Conservation (phyloP, 1,139 yeast species). For the Saccharomycopsis crataegensis region DNA sequence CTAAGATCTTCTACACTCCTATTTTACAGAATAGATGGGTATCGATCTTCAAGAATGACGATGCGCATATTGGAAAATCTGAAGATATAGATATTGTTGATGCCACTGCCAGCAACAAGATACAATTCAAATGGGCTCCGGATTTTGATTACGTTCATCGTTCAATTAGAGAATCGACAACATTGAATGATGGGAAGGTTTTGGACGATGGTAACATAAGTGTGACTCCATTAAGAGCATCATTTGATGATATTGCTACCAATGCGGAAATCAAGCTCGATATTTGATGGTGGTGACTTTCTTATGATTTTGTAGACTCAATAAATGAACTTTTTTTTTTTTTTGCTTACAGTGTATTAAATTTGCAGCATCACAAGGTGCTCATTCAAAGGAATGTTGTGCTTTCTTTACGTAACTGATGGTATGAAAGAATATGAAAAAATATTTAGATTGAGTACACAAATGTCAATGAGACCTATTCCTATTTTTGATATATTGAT, state of each 20-base stretch:
- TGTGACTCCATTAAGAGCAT: constrained; percentile 80
- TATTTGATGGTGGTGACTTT: constrained; percentile 1
- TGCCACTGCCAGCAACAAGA: constrained; percentile 32
- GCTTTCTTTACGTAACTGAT: too few species aligned
- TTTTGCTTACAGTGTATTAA: too few species aligned
- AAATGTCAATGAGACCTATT: too few species aligned
- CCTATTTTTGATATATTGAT: too few species aligned
- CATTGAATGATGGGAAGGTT: constrained; percentile 48
- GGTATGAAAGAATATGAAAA: too few species aligned
- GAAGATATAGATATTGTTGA: constrained; percentile 38
- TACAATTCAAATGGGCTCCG: constrained; percentile 74
- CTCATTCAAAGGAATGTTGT: too few species aligned
- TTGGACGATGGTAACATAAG: constrained; percentile 46
- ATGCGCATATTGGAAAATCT: constrained; percentile 26
- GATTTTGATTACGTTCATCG: constrained; percentile 64
- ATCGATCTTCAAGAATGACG: constrained; percentile 41
- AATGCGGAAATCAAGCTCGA: constrained; percentile 48
- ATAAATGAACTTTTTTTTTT: constrained; percentile 24
- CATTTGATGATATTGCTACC: constrained; percentile 50
- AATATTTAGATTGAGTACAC: too few species aligned
- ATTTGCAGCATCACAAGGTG: too few species aligned
- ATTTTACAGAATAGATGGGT: constrained; percentile 76
- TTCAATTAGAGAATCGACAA: constrained; percentile 45
- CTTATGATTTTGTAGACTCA: constrained; percentile 5
- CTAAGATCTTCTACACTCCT: constrained; percentile 67